Evolutionary conservation across 345 rosid species (phyloP), one percentile per base, ranked within the genome.

Genomic region (Barbarea vulgaris): DNA sequence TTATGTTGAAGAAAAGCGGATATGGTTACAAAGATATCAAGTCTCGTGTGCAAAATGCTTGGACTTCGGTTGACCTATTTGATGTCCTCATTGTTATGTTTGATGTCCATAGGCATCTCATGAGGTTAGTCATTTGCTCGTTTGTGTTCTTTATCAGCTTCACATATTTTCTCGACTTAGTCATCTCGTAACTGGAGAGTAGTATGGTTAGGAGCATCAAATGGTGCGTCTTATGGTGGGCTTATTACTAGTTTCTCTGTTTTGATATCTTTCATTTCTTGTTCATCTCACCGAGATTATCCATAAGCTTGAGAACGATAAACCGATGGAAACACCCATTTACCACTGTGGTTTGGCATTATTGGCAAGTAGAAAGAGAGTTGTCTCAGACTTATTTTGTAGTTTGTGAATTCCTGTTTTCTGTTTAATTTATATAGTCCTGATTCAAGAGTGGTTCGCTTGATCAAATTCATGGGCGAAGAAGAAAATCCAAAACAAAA

Each of bases 101-200:
- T 84, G 98, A 95, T 73, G 98, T 87, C 73, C 85, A 88, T 71
- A 87, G 99, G 76, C 98, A 95, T 79, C 88, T 92, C 69, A 83
- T 85, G 70, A 87, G 90, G 98, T 94, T 39, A 75, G 85, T 80
- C 48, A 30, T 73, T 57, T 47, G 2, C 39, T 53, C 25, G 12
- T 60, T 69, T 73, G 2, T 44, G 18, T 52, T 34, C 44, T 55
- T 53, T 15, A 27, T 36, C 15, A 39, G 60, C 61, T 59, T 61
- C 2, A 7, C 9, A 8, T 22, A 37, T 19, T 24, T 67, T 48
- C 44, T 27, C 25, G 34, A 48, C 53, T 8, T 5, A 60, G 28
- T 34, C 69, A 28, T 58, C 19, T 67, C 9, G 19, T 4, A 59
- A 50, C 68, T 14, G 39, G 41, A 18, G 33, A 59, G 9, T 67